These are phyloP conservation scores for Discostella stelligeroides DNA, from an alignment of 108 stramenopile species.

Conservation along the genomic window DNA sequence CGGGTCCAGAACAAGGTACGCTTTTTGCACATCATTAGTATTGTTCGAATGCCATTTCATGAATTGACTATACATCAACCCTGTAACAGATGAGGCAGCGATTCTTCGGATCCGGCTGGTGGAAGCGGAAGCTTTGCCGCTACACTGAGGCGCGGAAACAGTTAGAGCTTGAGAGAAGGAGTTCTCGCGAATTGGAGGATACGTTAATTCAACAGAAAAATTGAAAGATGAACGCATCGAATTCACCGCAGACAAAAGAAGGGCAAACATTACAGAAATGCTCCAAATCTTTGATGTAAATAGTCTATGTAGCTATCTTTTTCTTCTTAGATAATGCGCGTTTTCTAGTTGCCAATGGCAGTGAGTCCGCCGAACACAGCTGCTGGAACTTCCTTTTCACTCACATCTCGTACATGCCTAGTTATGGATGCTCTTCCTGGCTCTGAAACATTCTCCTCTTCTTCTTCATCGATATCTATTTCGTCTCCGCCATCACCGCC, in stretches of 20 bases:
- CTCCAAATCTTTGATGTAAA: too few relatives aligned
- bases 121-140: conserved; percentile 36
- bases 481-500: conserved; percentile 67
- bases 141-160: conserved; percentile 27
- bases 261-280: neutral
- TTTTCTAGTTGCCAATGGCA: conserved; percentile 13
- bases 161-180: conserved; percentile 16
- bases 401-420: conserved; percentile 35
- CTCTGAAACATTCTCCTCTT: conserved; percentile 26
- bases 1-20: conserved; percentile 40
- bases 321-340: too few relatives aligned
- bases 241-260: conserved; percentile 6
- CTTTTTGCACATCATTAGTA: neutral
- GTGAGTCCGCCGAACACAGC: conserved; percentile 82
- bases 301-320: too few relatives aligned
- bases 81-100: conserved; percentile 33
- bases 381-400: conserved; percentile 67
- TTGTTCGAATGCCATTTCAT: conserved; percentile 2
- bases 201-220: conserved; percentile 28
- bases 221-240: conserved; percentile 16
- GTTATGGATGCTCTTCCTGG: neutral
- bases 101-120: conserved; percentile 36
- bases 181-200: conserved; percentile 4
- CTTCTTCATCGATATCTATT: conserved; percentile 77
- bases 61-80: neutral